Evolutionary conservation across 345 rosid species (phyloP), one percentile per base, ranked within the genome.

Genomic region (Excoecaria cochinchinensis): DNA sequence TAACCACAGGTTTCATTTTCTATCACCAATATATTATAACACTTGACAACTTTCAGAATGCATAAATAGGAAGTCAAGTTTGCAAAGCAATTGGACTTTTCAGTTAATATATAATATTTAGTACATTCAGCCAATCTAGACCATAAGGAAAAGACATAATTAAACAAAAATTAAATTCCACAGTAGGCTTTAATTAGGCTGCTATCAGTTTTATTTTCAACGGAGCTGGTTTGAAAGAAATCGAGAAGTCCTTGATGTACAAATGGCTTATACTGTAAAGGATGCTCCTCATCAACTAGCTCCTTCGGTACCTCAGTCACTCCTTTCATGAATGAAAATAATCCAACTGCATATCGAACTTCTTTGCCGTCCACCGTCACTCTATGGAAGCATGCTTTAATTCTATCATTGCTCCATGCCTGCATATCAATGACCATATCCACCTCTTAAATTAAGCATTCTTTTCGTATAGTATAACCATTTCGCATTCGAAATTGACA

Each of bases 341-440:
- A 51, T 1, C 90, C 94, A 1, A 88, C 48, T 1, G 97, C 77
- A 48, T 88, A 90, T 75, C 97, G 84, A 25, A 59, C 73, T 79
- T 83, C 87, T 12, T 76, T 75, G 5, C 88, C 81, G 14, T 76
- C 83, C 78, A 89, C 78, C 31, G 78, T 82, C 10, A 92, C 97
- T 77, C 89, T 76, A 47, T 92, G 94, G 69, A 80, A 84, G 68
- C 87, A 79, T 0, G 91, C 40, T 40, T 72, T 75, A 71, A 92
- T 85, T 58, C 88, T 84, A 67, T 87, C 92, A 52, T 92, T 92
- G 81, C 92, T 90, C 97, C 96, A 92, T 19, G 87, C 97, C 97
- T 92, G n/a, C 72, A 47, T n/a, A n/a, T 31, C 31, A 31, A 31
- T 31, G 1, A 31, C 31, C 31, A 31, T 31, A 31, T 31, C 2